Evolutionary conservation across 257 asterid genomes (phyloP).

Genomic region (Jaltomata sinuosa): DNA sequence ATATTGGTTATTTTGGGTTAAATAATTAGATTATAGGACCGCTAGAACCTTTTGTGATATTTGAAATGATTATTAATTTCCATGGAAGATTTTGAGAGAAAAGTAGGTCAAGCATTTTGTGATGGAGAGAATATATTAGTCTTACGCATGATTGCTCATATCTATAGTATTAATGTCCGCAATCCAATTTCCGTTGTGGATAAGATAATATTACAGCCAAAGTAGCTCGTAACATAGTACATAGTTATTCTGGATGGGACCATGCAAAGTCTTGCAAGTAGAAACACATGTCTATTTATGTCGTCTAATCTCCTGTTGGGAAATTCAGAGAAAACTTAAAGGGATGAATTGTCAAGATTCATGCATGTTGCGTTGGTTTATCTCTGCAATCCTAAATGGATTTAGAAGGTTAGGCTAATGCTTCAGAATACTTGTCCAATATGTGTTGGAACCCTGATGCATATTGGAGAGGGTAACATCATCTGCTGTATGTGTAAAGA

Average conservation of each 20-base stretch:
- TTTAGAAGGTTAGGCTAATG: background rate
- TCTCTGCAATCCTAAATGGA: background rate
- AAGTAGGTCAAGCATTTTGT: background rate
- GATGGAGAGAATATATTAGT: background rate
- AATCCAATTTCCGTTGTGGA: background rate
- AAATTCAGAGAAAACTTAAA: background rate
- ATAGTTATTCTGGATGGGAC: background rate
- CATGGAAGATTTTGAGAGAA: background rate
- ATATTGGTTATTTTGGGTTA: background rate
- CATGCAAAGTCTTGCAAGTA: background rate
- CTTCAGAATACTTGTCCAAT: background rate
- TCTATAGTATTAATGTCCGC: background rate
- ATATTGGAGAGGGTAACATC: background rate
- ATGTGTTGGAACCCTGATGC: background rate
- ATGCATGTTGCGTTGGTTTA: background rate
- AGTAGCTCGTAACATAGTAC: background rate
- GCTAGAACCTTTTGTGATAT: background rate
- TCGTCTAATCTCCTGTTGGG: background rate
- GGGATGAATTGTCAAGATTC: background rate
- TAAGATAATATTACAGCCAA: too few relatives aligned
- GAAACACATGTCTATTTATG: background rate
- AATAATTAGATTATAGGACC: background rate
- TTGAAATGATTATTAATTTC: background rate
- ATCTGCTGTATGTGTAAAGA: background rate
- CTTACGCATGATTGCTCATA: background rate